Percentiles rank a stretch among this genome's conserved stretches.
Conservation (phyloP, 1,284 basidiomycete genomes). For the Pseudomicrostroma phylloplanum region DNA sequence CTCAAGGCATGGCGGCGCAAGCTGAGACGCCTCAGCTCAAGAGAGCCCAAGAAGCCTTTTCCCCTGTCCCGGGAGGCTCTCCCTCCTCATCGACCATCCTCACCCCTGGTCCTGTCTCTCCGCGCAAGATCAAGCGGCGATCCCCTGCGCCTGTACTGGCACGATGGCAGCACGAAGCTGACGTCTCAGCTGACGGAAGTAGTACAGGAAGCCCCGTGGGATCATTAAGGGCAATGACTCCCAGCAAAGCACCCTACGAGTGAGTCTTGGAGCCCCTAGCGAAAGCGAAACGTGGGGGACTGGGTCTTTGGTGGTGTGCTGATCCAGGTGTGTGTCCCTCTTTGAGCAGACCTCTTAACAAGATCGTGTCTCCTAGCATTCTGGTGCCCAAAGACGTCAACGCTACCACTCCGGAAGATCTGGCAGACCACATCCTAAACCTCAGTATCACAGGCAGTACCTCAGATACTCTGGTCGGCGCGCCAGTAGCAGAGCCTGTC, state of each 20-base stretch:
- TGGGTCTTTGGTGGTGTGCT: no score
- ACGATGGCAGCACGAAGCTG: conserved; percentile 1
- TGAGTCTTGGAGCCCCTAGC: neutral
- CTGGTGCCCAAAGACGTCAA: neutral
- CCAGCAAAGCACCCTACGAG: neutral
- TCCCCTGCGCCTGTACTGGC: conserved; percentile 1
- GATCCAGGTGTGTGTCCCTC: neutral
- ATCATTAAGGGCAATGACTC: neutral
- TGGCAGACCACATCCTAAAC: neutral
- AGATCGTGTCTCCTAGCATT: no score
- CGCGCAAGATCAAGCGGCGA: neutral
- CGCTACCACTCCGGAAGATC: neutral
- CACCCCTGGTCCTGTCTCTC: no score
- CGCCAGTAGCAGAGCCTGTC: neutral
- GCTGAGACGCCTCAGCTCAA: no score
- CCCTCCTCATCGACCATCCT: no score
- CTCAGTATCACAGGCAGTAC: neutral
- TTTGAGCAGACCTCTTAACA: neutral
- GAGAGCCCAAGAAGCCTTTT: no score
- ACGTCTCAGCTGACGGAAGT: neutral
- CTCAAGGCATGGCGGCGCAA: no score
- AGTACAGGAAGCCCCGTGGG: neutral
- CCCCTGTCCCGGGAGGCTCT: no score
- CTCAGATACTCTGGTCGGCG: neutral
- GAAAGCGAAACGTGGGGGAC: no score